Evolutionary conservation across 257 asterid species (phyloP), one percentile per base, ranked within the genome.

Genomic region (Leonotis leonurus): DNA sequence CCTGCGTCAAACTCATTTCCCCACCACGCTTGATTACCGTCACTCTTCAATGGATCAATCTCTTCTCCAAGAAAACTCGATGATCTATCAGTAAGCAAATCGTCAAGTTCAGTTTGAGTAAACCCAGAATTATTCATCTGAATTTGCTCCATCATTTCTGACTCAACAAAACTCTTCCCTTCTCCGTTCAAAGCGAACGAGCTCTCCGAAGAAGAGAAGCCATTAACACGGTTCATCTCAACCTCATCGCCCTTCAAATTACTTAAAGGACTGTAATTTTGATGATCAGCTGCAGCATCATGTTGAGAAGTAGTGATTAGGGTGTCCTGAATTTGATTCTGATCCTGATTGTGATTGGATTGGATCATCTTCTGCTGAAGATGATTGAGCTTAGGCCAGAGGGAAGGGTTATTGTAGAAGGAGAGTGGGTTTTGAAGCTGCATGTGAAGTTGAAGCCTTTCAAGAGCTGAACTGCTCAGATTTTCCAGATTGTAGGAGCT

Each of bases 361-460:
- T 85, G 87, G 60, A 84, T 76, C 85, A 77, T 77, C 43, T 79
- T 81, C 9, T 54, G 75, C 36, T 81, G 93, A 0, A 73, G 72
- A 32, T 83, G 86, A 32, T 73, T 78, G 25, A 75, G 14, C 27
- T 82, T 87, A 8, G 95, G 89, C 85, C 82, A 82, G 39, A 82
- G 75, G 1, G 83, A 22, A 4, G 87, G 92, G 55, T 80, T 80
- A 16, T 75, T 79, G 75, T 74, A 78, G 29, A 81, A 66, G 4
- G 95, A 79, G 22, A 78, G 61, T 27, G 96, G 92, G 56, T 75
- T 83, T 67, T 83, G 95, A 70, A 90, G 90, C 20, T 87, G 96
- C 83, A 85, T 77, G 64, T 87, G 96, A 39, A 90, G 96, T 48
- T 87, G 97, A 56, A 90, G 96, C 75, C 97, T 80, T 73, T 90